Conservation (phyloP, 768 basidiomycete genomes). For the Leccinum barrowsii region DNA sequence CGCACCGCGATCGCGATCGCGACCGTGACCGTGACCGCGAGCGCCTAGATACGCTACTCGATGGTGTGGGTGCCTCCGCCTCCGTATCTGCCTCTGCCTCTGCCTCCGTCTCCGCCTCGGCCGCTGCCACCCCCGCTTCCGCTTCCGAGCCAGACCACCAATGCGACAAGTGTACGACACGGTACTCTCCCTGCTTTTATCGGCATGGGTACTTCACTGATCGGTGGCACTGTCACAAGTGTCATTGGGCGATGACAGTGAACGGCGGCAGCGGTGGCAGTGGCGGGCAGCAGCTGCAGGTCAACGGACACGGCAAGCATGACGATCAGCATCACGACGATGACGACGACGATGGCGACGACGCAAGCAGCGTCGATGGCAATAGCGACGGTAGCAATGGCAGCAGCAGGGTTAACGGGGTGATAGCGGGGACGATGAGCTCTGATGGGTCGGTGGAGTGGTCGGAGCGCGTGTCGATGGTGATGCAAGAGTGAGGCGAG, state of each 20-base stretch:
- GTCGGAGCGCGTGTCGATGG: slow-evolving; percentile 13
- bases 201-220: slow-evolving; percentile 30
- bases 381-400: not conserved
- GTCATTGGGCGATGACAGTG: slow-evolving; percentile 32
- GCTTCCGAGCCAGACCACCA: slow-evolving; percentile 29
- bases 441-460: slow-evolving; percentile 7
- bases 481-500: slow-evolving; percentile 17
- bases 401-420: not conserved
- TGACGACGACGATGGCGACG: not conserved
- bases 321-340: not conserved
- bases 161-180: slow-evolving; percentile 62
- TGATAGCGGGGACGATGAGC: not conserved
- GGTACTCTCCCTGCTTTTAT: slow-evolving; percentile 77
- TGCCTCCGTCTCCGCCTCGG: not conserved
- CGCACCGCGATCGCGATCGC: slow-evolving; percentile 25
- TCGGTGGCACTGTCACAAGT: slow-evolving; percentile 43
- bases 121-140: not conserved
- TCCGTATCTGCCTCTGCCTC: not conserved
- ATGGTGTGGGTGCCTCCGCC: not conserved
- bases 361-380: not conserved
- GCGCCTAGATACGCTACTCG: not conserved
- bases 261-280: not conserved
- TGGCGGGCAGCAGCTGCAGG: not conserved
- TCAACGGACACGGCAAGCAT: not conserved
- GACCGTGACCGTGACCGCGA: not conserved